Evolutionary conservation across 805 yeast genomes (phyloP), one percentile per base, ranked within the genome.

Genomic region (Metschnikowia arizonensis): DNA sequence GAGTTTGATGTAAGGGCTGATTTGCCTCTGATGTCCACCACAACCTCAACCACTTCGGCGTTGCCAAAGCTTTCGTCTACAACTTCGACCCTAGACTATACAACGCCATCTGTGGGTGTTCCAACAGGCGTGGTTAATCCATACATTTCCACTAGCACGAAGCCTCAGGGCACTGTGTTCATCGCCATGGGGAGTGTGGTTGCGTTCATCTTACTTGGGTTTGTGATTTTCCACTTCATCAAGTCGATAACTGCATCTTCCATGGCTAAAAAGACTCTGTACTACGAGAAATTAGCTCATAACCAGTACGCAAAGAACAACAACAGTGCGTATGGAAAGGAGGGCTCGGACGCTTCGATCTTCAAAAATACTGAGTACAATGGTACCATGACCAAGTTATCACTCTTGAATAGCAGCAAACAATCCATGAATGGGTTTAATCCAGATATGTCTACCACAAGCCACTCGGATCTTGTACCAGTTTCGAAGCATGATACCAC

Each of bases 131-230:
- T 54, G 14, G 65, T 73, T 40, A 88, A 88, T 62, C 96, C 96
- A 9, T 81, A 75, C 56, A 70, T 88, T 15, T 64, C 75, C 53
- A 63, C 68, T 37, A 63, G 80, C 5, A 58, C 58, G 17, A 69
- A 73, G 37, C 87, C 89, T 1, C 73, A 78, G 38, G 96, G 96
- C 1, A 84, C 93, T 1, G 89, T 88, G 2, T 88, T 87, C 64
- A 88, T 88, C 42, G 84, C 86, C 0, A 84, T 87, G 34, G 96
- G 95, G 1, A 70, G 83, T 9, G 71, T 82, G 31, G 79, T 82
- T 4, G 86, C 82, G 0, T 81, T 79, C 31, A 65, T 85, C 3
- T 62, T 82, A 17, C 50, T 82, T 3, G 73, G 72, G 1, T 69
- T 83, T 32, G 51, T 76, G 9, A 51, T 72, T 11, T 82, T 83